Conservation (phyloP, 2,329 filamentous ascomycete genomes). For the Sporothrix curviconia region DNA sequence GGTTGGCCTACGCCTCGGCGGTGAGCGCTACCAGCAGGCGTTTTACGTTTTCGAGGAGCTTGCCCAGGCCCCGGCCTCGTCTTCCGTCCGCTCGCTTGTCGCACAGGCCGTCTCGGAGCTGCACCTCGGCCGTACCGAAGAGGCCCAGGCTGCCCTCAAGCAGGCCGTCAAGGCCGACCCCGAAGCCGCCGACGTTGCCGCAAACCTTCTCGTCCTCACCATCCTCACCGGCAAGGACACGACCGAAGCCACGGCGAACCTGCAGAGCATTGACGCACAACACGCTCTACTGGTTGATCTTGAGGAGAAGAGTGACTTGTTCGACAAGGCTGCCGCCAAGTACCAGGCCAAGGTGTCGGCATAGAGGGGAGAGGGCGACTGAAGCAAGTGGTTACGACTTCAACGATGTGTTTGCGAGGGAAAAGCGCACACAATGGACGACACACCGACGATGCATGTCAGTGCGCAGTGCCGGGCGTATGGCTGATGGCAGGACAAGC, state of each 20-base stretch:
- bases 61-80: conserved; percentile 75
- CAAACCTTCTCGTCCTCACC: conserved; percentile 75
- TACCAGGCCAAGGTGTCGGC: conserved; percentile 76
- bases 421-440: no score
- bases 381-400: no score
- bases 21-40: conserved; percentile 90
- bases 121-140: conserved; percentile 79
- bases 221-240: conserved; percentile 68
- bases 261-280: conserved; percentile 54
- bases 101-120: conserved; percentile 87
- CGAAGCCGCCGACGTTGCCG: conserved; percentile 65
- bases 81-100: conserved; percentile 68
- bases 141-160: conserved; percentile 79
- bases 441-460: no score
- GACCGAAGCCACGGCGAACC: conserved; percentile 47
- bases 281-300: conserved; percentile 70
- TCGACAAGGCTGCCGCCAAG: conserved; percentile 79
- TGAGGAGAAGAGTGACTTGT: conserved; percentile 77
- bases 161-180: conserved; percentile 71
- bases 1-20: conserved; percentile 84
- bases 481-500: no score
- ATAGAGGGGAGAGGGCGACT: conserved; percentile 26
- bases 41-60: conserved; percentile 98
- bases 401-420: no score
- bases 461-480: no score